phyloP scores from a whole-genome alignment of 257 asterid genomes.

The Echites panduratus region DNA sequence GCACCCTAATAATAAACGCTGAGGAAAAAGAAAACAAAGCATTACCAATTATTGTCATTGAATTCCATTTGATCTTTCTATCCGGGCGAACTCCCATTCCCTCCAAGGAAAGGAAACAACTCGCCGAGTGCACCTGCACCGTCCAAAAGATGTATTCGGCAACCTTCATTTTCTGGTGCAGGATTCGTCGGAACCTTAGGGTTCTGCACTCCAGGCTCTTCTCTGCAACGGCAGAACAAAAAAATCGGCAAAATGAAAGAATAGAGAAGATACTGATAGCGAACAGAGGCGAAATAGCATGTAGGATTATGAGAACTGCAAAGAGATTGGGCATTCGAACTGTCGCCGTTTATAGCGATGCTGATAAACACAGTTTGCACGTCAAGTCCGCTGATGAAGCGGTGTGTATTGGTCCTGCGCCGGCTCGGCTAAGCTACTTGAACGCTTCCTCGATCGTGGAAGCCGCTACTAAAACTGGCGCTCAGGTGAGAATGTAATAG shows the following conservation, averaged over 20 bases:
- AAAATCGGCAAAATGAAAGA: slow-evolving; percentile 17
- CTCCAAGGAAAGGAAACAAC: not conserved
- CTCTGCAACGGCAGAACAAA: slow-evolving; percentile 41
- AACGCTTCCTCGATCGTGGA: slow-evolving; percentile 57
- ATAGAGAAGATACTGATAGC: slow-evolving; percentile 85
- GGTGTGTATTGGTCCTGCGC: slow-evolving; percentile 85
- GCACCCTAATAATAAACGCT: no score
- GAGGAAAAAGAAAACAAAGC: not conserved
- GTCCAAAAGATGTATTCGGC: slow-evolving; percentile 41
- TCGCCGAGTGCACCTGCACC: not conserved
- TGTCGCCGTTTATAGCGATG: slow-evolving; percentile 89
- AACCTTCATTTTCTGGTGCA: slow-evolving; percentile 45
- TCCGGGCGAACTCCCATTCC: not conserved
- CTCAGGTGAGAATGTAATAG: slow-evolving; percentile 53
- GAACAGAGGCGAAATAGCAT: slow-evolving; percentile 93
- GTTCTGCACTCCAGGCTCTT: slow-evolving; percentile 24
- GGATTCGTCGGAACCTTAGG: slow-evolving; percentile 11
- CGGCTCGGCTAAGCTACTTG: slow-evolving; percentile 90
- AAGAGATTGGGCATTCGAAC: slow-evolving; percentile 75
- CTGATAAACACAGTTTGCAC: slow-evolving; percentile 74
- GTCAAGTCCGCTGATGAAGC: slow-evolving; percentile 93
- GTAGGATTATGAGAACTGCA: slow-evolving; percentile 81
- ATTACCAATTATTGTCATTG: not conserved
- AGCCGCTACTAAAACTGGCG: slow-evolving; percentile 70
- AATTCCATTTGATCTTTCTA: not conserved